Conservation (phyloP, 2,329 filamentous ascomycete species). For the Colletotrichum siamense region DNA sequence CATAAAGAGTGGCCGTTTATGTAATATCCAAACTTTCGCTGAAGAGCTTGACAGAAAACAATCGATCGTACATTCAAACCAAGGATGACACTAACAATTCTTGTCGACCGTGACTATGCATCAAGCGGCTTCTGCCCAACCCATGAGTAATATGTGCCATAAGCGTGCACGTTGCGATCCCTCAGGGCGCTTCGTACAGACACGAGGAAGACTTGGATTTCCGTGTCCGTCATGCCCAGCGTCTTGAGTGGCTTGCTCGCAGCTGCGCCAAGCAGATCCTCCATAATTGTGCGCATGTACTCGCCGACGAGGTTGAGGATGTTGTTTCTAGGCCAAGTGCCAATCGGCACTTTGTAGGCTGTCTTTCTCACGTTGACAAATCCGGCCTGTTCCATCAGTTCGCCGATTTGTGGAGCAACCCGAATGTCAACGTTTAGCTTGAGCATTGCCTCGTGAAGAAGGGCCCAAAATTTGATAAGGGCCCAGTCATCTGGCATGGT, state of each 20-base stretch:
- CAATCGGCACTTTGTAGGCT: slow-evolving; percentile 17
- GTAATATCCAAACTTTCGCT: not conserved
- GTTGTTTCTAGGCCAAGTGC: slow-evolving; percentile 35
- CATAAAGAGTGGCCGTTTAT: not conserved
- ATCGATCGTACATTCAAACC: not conserved
- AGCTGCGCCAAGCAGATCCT: not conserved
- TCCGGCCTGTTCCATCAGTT: slow-evolving; percentile 21
- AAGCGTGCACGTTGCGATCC: slow-evolving; percentile 43
- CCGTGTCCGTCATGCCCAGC: not conserved
- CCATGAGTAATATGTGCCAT: slow-evolving; percentile 41
- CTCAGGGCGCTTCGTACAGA: slow-evolving; percentile 36
- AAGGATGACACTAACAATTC: not conserved
- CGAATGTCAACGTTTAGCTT: not conserved
- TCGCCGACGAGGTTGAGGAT: slow-evolving; percentile 32
- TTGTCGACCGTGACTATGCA: not conserved
- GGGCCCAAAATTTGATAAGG: not conserved
- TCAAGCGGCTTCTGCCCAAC: not conserved
- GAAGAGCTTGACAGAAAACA: not conserved
- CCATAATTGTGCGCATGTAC: not conserved
- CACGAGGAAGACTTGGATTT: slow-evolving; percentile 34
- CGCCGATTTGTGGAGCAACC: not conserved
- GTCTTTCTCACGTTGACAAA: slow-evolving; percentile 25
- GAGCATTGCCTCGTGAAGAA: not conserved
- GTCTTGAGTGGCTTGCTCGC: not conserved
- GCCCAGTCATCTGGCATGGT: slow-evolving; percentile 28